Evolutionary conservation across 2,329 filamentous ascomycete species (phyloP).

Genomic region (Pseudogymnoascus sp.): DNA sequence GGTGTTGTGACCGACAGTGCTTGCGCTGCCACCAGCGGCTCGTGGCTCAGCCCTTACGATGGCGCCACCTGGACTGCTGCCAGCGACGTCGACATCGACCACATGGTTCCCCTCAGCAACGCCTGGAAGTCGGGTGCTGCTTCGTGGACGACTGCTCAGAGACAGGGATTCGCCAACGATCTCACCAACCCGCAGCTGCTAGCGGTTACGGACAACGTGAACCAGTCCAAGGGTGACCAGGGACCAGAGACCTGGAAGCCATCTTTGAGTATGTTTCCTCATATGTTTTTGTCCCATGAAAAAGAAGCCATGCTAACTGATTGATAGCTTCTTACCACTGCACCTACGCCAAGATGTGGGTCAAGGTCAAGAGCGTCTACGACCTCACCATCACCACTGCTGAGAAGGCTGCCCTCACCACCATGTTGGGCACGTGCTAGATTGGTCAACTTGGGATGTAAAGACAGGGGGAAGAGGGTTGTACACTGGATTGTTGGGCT

Average conservation of each 20-base stretch:
- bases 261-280: constrained; percentile 42
- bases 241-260: constrained; percentile 74
- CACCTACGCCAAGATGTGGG: constrained; percentile 67
- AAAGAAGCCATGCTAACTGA: constrained; percentile 14
- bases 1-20: constrained; percentile 49
- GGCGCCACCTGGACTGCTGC: constrained; percentile 61
- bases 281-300: neutral
- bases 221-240: constrained; percentile 64
- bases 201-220: constrained; percentile 71
- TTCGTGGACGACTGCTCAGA: constrained; percentile 60
- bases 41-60: constrained; percentile 67
- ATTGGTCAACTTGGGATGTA: neutral
- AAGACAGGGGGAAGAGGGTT: neutral
- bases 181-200: constrained; percentile 66
- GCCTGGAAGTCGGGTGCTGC: constrained; percentile 74
- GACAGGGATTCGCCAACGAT: constrained; percentile 70
- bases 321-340: constrained; percentile 56
- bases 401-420: constrained; percentile 61
- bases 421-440: constrained; percentile 59
- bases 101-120: constrained; percentile 73
- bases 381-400: constrained; percentile 58
- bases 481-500: neutral
- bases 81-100: constrained; percentile 72
- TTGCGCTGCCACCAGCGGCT: constrained; percentile 58
- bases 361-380: constrained; percentile 71